Base-by-base conservation (phyloP, 208 protist genomes). In the Acanthamoeba castellanii region DNA sequence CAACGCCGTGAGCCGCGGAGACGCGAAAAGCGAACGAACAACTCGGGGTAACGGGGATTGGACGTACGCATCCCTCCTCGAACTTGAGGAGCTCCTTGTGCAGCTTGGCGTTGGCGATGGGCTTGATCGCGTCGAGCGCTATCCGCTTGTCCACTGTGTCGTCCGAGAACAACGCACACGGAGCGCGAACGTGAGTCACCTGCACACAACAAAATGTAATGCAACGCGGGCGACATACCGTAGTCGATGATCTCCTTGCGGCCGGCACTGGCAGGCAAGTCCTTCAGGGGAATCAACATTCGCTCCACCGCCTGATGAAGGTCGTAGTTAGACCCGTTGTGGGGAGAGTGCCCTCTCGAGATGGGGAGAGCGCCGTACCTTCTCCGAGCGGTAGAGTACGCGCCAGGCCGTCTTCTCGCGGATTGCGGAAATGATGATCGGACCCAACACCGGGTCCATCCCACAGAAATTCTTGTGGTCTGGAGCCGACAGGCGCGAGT, bases 71-170 rank as follows among this genome's bases (percentile, higher is more conserved):
- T n/a, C 47, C 34, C n/a, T 93, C 89, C 61, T 93, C 89, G 25
- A 93, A 81, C 27, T 93, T 52, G 42, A 93, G 89, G 30, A 93
- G 89, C 47, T 59, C 61, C 32, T 93, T 57, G 61, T 82, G 66
- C 16, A 93, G 45, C n/a, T 78, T 74, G 13, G 89, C 2, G 45
- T 57, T 57, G 30, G 66, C 25, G 11, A 93, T 37, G 25, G 55
- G 9, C 47, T 78, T 68, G n/a, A 93, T 89, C 9, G 52, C 50
- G 3, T 89, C 81, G 27, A 64, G 1, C 11, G 7, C 30, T 8
- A 89, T 25, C 50, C 81, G 81, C 50, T 89, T 89, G 50, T 89
- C 81, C 47, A 89, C 81, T 89, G 52, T 5, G 61, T 34, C 57
- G 57, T n/a, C 22, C 57, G 57, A 61, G 57, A 61, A 64, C 25